Percentiles rank a stretch among this genome's conserved stretches.
Conservation (phyloP, 768 basidiomycete genomes). For the Cantharellus anzutake region DNA sequence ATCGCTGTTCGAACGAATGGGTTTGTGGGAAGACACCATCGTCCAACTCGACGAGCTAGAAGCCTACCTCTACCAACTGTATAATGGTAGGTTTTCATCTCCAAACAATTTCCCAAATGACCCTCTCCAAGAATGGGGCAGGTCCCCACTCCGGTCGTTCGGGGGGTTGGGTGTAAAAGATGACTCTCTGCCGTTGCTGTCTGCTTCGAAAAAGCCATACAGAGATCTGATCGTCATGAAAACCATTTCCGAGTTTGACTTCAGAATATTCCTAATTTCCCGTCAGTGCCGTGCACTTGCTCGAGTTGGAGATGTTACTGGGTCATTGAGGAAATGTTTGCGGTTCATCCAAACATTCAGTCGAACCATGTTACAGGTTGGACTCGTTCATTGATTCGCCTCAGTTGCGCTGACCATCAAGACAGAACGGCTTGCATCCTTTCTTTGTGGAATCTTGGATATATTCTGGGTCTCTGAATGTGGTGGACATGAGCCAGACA, state of each 20-base stretch:
- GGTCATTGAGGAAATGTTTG: constrained; percentile 50
- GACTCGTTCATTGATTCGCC: too few relatives aligned
- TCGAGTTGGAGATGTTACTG: constrained; percentile 42
- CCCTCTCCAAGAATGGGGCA: constrained; percentile 39
- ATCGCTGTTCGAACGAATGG: constrained; percentile 77
- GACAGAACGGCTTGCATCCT: constrained; percentile 22
- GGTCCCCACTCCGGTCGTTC: constrained; percentile 83
- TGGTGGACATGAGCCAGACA: constrained; percentile 56
- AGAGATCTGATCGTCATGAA: constrained; percentile 78
- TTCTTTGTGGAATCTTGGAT: constrained; percentile 88
- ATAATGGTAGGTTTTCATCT: constrained; percentile 15
- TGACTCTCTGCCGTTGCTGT: constrained; percentile 67
- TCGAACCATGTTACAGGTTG: constrained; percentile 28
- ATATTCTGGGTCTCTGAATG: constrained; percentile 73
- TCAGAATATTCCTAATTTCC: constrained; percentile 76
- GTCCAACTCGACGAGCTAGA: constrained; percentile 86
- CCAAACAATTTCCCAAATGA: background rate
- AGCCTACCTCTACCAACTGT: constrained; percentile 38
- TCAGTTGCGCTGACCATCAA: background rate
- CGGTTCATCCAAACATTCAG: constrained; percentile 66
- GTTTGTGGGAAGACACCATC: constrained; percentile 75
- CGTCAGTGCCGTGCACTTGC: constrained; percentile 66
- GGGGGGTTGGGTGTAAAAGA: constrained; percentile 52
- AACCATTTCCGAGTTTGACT: constrained; percentile 84
- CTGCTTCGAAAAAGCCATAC: constrained; percentile 63